Percentiles rank a stretch among this genome's conserved stretches.
Conservation (phyloP, 306 rosid species). For the Elaeagnus macrophylla region DNA sequence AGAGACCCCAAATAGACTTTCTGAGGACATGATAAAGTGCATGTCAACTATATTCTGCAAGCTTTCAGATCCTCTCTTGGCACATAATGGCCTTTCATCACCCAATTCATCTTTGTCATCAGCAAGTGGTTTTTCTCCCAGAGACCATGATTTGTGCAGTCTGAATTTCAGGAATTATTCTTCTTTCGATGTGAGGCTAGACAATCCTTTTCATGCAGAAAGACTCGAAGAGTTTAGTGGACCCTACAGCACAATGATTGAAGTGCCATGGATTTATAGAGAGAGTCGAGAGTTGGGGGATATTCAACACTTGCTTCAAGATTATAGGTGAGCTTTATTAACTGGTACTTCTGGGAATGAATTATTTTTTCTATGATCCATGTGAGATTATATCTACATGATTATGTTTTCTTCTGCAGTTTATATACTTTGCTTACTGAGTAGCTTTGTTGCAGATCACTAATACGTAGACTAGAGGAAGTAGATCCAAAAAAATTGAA, state of each 20-base stretch:
- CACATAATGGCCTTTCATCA: slow-evolving; percentile 66
- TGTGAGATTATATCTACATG: slow-evolving; percentile 1
- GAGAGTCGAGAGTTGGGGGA: slow-evolving; percentile 61
- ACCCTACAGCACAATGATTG: slow-evolving; percentile 97
- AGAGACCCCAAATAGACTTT: slow-evolving; percentile 62
- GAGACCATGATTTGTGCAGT: slow-evolving; percentile 81
- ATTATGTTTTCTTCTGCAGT: background rate
- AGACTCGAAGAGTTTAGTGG: slow-evolving; percentile 93
- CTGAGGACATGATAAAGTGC: slow-evolving; percentile 94
- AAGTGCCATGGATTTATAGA: slow-evolving; percentile 81
- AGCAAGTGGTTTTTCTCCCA: slow-evolving; percentile 57
- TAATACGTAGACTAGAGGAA: slow-evolving; percentile 61
- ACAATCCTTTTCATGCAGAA: slow-evolving; percentile 82
- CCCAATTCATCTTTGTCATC: slow-evolving; percentile 82
- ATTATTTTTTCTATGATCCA: too few species aligned
- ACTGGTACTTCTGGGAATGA: too few species aligned
- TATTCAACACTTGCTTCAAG: slow-evolving; percentile 62
- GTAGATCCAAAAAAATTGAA: slow-evolving; percentile 67
- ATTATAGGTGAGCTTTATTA: slow-evolving; percentile 69
- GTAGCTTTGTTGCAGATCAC: slow-evolving; percentile 50
- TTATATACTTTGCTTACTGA: slow-evolving; percentile 13
- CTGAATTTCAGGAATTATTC: slow-evolving; percentile 59
- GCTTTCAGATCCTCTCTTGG: slow-evolving; percentile 67
- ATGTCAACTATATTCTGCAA: slow-evolving; percentile 84
- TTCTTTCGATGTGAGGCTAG: slow-evolving; percentile 69